Base-by-base conservation (phyloP, 169 alveolate species). In the Cryptosporidium meleagridis region DNA sequence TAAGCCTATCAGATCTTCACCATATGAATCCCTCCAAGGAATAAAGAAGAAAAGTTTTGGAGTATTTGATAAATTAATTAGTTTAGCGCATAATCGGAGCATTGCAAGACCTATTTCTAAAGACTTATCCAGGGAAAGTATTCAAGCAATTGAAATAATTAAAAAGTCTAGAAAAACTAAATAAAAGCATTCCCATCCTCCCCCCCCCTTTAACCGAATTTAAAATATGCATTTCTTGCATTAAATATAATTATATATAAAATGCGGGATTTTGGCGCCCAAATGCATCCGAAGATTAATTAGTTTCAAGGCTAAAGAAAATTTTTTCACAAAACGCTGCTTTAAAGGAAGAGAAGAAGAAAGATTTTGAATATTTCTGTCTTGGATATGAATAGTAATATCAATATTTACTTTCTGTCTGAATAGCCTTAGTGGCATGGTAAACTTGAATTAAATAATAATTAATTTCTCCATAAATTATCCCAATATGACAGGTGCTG, bases 111-210 rank as follows among this genome's bases (percentile, higher is more conserved):
- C 65, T 16, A 1, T 61, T 21, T 48, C 75, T 7, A 39, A 41
- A 4, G 62, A 80, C 14, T 37, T 80, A 1, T 61, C 89, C 8
- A 41, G 41, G 29, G 89, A 80, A 61, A 80, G 62, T 26, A 80
- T 65, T n/a, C 52, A 29, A 18, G 89, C 89, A 14, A 80, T 80
- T 18, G 89, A 80, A 35, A 44, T 80, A 41, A 80, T 80, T 39
- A 80, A 80, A 31, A 62, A 70, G 12, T 37, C 89, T 23, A 65
- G 75, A 80, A 59, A 48, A 61, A 18, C 21, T 5, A 61, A 55
- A 21, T 55, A 55, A 37, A 16, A 48, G 5, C n/a, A 14, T 9
- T 3, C 14, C 35, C 37, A 1, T 2, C 33, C 2, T 2, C 35
- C 35, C 35, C 3, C 35, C 35, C 35, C 35, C 35, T 3, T 21